Evolutionary conservation across 2,329 filamentous ascomycete genomes (phyloP), one percentile per base, ranked within the genome.

Genomic region (Monilinia vaccinii-corymbosi): DNA sequence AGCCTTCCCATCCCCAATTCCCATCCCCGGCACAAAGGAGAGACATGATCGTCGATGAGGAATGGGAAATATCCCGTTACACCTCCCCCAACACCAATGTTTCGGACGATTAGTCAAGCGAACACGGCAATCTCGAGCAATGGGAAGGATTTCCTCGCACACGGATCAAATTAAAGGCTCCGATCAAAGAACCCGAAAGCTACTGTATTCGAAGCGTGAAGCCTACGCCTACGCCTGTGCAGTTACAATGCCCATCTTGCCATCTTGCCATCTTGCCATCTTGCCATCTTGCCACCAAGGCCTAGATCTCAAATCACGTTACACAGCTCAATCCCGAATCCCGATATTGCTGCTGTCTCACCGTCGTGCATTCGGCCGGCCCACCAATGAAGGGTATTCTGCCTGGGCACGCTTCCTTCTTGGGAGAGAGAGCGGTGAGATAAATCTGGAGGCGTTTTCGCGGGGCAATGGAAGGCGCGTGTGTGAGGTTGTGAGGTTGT

Each of bases 41-140:
- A 34, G 34, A 52, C 34, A 52, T 52, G 49, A 52, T 52, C 49
- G 49, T 52, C 49, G 49, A 52, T 52, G 49, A 23, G 23, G 7
- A 32, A 52, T 40, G 34, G 34, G 14, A n/a, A 28, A 28, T 28
- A 28, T 6, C 3, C 14, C 16, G 34, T 52, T n/a, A 31, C 49
- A 52, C 34, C 18, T 40, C 32, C 13, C 13, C 23, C 40, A 21
- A 38, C 25, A 28, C 3, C 3, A 10, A 52, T 52, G 49, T 52
- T 52, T 52, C 49, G 49, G 49, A 40, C 49, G 23, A 49, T 34
- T 49, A 31, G 25, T 40, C 38, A 31, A 32, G n/a, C 28, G 49
- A 38, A 25, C 28, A 34, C 49, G 49, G 49, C 34, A 28, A 40
- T 28, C 16, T 40, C 25, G 49, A 52, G 34, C 34, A 40, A 52